phyloP scores from a whole-genome alignment of 768 basidiomycete genomes.

The Pleurotus ostreatus region DNA sequence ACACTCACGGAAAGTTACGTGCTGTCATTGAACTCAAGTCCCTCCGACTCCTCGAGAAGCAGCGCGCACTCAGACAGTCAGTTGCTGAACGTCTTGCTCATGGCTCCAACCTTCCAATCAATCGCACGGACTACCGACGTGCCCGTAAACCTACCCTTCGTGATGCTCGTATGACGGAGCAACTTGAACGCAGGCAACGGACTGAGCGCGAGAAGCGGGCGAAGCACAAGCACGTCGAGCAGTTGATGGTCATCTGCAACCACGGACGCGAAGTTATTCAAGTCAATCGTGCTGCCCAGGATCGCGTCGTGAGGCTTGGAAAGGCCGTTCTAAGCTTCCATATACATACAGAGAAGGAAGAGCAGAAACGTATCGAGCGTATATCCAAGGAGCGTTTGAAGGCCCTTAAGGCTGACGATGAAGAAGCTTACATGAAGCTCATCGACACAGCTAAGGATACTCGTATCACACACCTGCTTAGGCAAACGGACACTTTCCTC shows the following conservation, averaged over 20 bases:
- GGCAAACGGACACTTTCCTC: slow-evolving; percentile 92
- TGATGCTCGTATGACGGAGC: slow-evolving; percentile 87
- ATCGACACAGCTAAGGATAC: slow-evolving; percentile 99
- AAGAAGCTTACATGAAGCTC: slow-evolving; percentile 99
- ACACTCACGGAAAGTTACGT: slow-evolving; percentile 79
- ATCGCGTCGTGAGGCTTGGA: slow-evolving; percentile 70
- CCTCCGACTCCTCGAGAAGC: slow-evolving; percentile 85
- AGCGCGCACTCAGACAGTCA: slow-evolving; percentile 79
- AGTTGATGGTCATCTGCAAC: slow-evolving; percentile 78
- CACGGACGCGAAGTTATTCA: slow-evolving; percentile 77
- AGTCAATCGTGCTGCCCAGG: slow-evolving; percentile 60
- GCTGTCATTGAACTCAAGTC: slow-evolving; percentile 93
- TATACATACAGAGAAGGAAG: slow-evolving; percentile 90
- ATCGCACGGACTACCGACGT: slow-evolving; percentile 88
- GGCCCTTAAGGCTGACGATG: slow-evolving; percentile 96
- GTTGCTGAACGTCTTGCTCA: slow-evolving; percentile 86
- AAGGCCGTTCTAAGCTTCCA: slow-evolving; percentile 83
- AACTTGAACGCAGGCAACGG: slow-evolving; percentile 87
- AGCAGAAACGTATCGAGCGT: slow-evolving; percentile 94
- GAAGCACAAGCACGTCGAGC: slow-evolving; percentile 95
- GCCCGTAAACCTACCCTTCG: slow-evolving; percentile 81
- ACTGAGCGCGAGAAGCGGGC: slow-evolving; percentile 89
- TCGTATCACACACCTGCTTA: slow-evolving; percentile 91
- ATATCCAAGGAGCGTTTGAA: slow-evolving; percentile 97
- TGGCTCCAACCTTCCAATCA: slow-evolving; percentile 84